These are phyloP conservation scores for Fusarium staphyleae DNA, from an alignment of 2,329 filamentous ascomycete species.

Conservation along the genomic window DNA sequence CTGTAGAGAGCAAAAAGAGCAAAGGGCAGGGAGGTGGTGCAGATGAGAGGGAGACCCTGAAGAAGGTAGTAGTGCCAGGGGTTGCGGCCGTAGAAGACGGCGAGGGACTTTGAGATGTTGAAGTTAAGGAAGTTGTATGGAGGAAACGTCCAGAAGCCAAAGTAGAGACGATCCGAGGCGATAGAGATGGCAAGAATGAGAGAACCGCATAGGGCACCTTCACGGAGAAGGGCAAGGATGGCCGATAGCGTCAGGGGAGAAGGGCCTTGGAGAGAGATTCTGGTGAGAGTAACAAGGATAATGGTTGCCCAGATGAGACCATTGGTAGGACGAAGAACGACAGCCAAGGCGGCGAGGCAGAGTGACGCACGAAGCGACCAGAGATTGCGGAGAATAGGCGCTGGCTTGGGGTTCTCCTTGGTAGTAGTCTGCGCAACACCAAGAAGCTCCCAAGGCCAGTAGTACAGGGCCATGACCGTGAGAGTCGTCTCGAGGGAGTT, in stretches of 20 bases:
- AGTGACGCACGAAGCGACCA: constrained; percentile 64
- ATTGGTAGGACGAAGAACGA: constrained; percentile 89
- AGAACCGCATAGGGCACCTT: constrained; percentile 69
- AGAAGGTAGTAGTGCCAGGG: constrained; percentile 92
- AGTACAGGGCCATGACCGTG: constrained; percentile 78
- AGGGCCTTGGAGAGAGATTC: constrained; percentile 44
- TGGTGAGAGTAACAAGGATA: constrained; percentile 55
- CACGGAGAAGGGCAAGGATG: constrained; percentile 63
- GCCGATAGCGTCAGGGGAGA: constrained; percentile 54
- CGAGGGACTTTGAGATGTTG: constrained; percentile 86
- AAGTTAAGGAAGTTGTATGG: constrained; percentile 87
- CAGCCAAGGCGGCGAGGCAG: constrained; percentile 78
- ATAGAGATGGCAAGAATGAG: constrained; percentile 69
- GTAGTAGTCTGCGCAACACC: constrained; percentile 46
- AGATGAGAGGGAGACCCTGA: constrained; percentile 86
- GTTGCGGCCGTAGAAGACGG: constrained; percentile 91
- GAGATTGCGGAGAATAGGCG: constrained; percentile 37
- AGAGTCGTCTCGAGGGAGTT: constrained; percentile 93
- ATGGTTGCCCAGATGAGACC: constrained; percentile 81
- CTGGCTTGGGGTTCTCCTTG: constrained; percentile 51
- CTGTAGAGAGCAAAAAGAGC: constrained; percentile 69
- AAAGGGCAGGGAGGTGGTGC: constrained; percentile 85
- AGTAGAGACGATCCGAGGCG: constrained; percentile 78
- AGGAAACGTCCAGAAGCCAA: constrained; percentile 86
- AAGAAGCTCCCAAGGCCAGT: constrained; percentile 86